Percentiles rank a stretch among this genome's conserved stretches.
These are phyloP conservation scores for Epichloe gansuensis DNA, from an alignment of 2,329 filamentous ascomycete species.

Conservation along the genomic window DNA sequence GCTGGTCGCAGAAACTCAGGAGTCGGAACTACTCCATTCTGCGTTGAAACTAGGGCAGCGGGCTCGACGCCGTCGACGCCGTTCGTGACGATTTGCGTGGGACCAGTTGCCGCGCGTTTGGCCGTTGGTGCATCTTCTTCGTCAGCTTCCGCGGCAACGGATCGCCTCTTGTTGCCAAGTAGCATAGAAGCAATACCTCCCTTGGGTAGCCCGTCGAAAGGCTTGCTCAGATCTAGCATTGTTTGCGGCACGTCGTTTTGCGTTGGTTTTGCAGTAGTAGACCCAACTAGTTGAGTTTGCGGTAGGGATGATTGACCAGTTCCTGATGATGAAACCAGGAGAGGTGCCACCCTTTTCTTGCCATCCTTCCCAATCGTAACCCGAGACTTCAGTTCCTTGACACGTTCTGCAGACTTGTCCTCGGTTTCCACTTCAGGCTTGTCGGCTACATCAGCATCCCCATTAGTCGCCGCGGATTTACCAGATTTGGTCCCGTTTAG, in stretches of 20 bases:
- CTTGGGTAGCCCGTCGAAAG: constrained; percentile 82
- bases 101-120: constrained; percentile 49
- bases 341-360: constrained; percentile 85
- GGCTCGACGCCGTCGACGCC: constrained; percentile 66
- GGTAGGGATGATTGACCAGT: constrained; percentile 79
- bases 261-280: constrained; percentile 48
- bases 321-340: constrained; percentile 82
- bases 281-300: constrained; percentile 74
- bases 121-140: constrained; percentile 43
- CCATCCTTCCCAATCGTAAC: constrained; percentile 94
- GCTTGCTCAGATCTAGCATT: constrained; percentile 80
- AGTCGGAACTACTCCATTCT: constrained; percentile 50
- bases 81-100: constrained; percentile 63
- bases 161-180: constrained; percentile 86
- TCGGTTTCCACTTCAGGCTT: constrained; percentile 32
- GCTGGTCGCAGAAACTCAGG: constrained; percentile 83
- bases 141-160: constrained; percentile 58
- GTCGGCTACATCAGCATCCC: constrained; percentile 20
- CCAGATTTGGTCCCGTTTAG: constrained; percentile 39
- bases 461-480: constrained; percentile 27
- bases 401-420: constrained; percentile 40
- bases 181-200: constrained; percentile 78
- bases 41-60: constrained; percentile 48
- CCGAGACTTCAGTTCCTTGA: constrained; percentile 64
- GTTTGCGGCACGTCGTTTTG: constrained; percentile 66